Evolutionary conservation across 176 grass and related monocot species (phyloP).

Genomic region (Hordeum vulgare): DNA sequence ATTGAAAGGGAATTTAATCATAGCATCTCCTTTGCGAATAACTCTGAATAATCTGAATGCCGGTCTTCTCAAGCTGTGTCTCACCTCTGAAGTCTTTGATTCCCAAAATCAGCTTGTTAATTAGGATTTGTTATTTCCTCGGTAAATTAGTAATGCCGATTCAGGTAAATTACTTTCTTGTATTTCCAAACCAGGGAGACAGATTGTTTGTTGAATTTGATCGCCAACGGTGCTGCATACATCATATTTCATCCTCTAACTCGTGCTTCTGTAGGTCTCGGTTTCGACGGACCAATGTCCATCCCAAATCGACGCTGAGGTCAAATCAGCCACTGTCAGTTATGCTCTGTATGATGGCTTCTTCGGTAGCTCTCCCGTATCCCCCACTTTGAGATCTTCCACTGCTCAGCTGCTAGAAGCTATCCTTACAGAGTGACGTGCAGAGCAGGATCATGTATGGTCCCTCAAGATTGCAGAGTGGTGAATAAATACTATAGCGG

Average conservation of each 20-base stretch:
- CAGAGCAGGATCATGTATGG: neutral
- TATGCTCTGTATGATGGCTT: slow-evolving; percentile 80
- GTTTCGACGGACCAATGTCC: slow-evolving; percentile 46
- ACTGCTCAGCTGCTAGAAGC: slow-evolving; percentile 35
- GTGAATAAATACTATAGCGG: neutral
- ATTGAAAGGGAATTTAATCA: too few species aligned
- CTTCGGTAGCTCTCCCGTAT: slow-evolving; percentile 69
- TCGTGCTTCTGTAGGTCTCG: slow-evolving; percentile 37
- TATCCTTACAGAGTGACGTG: slow-evolving; percentile 28
- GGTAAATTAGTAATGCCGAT: too few species aligned
- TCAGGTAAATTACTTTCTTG: too few species aligned
- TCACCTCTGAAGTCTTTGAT: too few species aligned
- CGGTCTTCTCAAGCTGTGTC: too few species aligned
- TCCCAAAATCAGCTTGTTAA: too few species aligned
- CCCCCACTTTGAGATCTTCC: slow-evolving; percentile 60
- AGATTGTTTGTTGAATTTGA: neutral
- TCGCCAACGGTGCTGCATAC: neutral
- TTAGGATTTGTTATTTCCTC: too few species aligned
- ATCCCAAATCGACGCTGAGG: slow-evolving; percentile 56
- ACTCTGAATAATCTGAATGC: too few species aligned
- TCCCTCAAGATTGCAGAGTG: neutral
- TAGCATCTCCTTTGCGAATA: too few species aligned
- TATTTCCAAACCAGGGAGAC: too few species aligned
- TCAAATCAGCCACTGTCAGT: slow-evolving; percentile 62
- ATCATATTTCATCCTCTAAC: neutral